Percentiles rank a stretch among this genome's conserved stretches.
These are phyloP conservation scores for Trichophyton benhamiae DNA, from an alignment of 2,329 filamentous ascomycete genomes.

Conservation along the genomic window DNA sequence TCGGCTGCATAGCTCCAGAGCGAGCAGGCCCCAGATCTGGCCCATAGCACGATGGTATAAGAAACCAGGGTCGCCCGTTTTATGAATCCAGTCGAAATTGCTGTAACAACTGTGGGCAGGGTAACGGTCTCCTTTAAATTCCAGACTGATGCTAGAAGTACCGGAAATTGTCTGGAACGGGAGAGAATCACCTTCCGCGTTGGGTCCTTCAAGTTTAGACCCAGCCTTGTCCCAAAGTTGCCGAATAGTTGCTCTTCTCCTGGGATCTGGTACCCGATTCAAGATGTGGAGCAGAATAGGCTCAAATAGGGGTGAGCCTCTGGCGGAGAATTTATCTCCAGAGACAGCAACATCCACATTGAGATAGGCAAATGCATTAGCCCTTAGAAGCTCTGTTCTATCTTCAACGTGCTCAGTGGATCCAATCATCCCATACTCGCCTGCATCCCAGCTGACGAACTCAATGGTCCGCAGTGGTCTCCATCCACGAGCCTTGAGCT, in stretches of 20 bases:
- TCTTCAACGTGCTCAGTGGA: slow-evolving; percentile 93
- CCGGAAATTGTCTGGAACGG: slow-evolving; percentile 88
- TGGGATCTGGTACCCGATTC: slow-evolving; percentile 60
- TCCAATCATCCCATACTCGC: slow-evolving; percentile 85
- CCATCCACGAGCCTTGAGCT: slow-evolving; percentile 68
- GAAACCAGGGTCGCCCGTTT: slow-evolving; percentile 70
- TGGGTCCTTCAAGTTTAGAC: slow-evolving; percentile 54
- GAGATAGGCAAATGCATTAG: slow-evolving; percentile 71
- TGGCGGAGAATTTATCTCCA: slow-evolving; percentile 61
- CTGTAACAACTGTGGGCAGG: slow-evolving; percentile 82
- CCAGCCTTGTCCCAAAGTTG: slow-evolving; percentile 59
- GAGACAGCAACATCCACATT: slow-evolving; percentile 78
- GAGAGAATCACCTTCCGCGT: slow-evolving; percentile 68
- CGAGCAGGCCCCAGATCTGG: slow-evolving; percentile 67
- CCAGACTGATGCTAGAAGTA: slow-evolving; percentile 73
- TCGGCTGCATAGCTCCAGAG: slow-evolving; percentile 71
- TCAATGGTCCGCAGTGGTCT: slow-evolving; percentile 85
- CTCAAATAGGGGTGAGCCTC: slow-evolving; percentile 69
- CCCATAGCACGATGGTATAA: slow-evolving; percentile 66
- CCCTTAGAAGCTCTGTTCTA: slow-evolving; percentile 58
- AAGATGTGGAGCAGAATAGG: slow-evolving; percentile 61
- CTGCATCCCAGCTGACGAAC: slow-evolving; percentile 93
- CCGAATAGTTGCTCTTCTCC: slow-evolving; percentile 57
- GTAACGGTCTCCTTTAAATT: slow-evolving; percentile 55
- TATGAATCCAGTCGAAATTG: slow-evolving; percentile 73